phyloP scores from a whole-genome alignment of 2,329 filamentous ascomycete genomes.

The Albophoma yamanashiensis region DNA sequence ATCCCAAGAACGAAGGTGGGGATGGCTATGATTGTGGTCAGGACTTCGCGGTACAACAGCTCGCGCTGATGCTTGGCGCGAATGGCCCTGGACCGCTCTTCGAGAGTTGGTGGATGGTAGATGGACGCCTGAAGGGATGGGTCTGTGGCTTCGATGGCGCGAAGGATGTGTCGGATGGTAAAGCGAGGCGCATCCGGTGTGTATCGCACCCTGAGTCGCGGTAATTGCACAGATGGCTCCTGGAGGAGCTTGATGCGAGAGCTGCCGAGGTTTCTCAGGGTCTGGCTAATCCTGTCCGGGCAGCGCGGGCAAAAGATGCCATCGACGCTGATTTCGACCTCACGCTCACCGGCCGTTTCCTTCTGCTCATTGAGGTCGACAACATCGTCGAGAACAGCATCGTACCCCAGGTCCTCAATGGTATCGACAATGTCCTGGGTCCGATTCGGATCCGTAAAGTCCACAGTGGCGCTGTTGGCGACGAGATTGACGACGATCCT shows the following conservation, averaged over 20 bases:
- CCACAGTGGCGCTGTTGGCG: constrained; percentile 53
- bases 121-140: constrained; percentile 56
- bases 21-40: constrained; percentile 60
- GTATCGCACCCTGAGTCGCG: constrained; percentile 63
- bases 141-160: constrained; percentile 55
- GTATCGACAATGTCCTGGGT: constrained; percentile 27
- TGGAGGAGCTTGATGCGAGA: constrained; percentile 40
- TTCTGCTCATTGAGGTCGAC: constrained; percentile 30
- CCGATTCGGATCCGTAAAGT: constrained; percentile 30
- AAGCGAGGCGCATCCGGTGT: constrained; percentile 54
- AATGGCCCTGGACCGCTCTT: constrained; percentile 68
- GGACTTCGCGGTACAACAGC: constrained; percentile 57
- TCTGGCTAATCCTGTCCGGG: constrained; percentile 44
- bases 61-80: constrained; percentile 58
- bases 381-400: constrained; percentile 46
- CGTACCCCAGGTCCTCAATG: constrained; percentile 56
- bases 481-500: constrained; percentile 53
- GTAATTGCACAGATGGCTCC: constrained; percentile 46
- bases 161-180: constrained; percentile 66
- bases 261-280: constrained; percentile 40
- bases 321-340: constrained; percentile 54
- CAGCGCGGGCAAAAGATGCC: constrained; percentile 71
- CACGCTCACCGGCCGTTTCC: constrained; percentile 30
- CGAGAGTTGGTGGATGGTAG: constrained; percentile 71
- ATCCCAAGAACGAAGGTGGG: constrained; percentile 83